These are phyloP conservation scores for Alloteropsis semialata DNA, from an alignment of 176 grass and related monocot species.

Conservation along the genomic window DNA sequence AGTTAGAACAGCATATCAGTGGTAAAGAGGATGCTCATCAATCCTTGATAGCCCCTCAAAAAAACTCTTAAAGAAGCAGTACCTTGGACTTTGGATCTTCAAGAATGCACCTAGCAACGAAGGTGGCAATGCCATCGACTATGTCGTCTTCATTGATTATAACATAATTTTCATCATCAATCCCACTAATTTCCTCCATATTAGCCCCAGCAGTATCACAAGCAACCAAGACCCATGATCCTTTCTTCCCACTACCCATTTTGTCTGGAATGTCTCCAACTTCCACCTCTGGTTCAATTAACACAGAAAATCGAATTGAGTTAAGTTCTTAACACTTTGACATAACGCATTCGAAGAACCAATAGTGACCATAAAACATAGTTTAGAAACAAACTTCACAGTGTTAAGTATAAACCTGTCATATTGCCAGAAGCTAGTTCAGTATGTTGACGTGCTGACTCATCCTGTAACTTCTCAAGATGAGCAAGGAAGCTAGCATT, in stretches of 20 bases:
- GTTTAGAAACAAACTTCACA: conserved; percentile 8
- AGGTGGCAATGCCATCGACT: conserved; percentile 79
- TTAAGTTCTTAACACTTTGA: not conserved
- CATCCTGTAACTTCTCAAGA: conserved; percentile 57
- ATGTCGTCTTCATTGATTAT: conserved; percentile 85
- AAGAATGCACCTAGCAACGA: conserved; percentile 87
- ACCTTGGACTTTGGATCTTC: conserved; percentile 93
- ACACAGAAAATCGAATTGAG: not conserved
- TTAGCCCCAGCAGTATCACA: conserved; percentile 45
- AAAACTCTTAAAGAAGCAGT: conserved; percentile 3
- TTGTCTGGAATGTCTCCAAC: conserved; percentile 48
- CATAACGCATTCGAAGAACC: not conserved
- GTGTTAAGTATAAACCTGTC: conserved; percentile 37
- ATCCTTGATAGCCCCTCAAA: not conserved
- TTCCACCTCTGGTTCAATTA: conserved; percentile 39
- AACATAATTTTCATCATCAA: conserved; percentile 93
- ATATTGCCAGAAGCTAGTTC: conserved; percentile 35
- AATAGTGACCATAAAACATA: conserved; percentile 10
- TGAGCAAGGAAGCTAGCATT: conserved; percentile 64
- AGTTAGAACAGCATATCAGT: conserved; percentile 34
- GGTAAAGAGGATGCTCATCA: not conserved
- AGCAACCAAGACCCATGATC: conserved; percentile 85
- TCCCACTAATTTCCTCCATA: conserved; percentile 84
- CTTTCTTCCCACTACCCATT: conserved; percentile 61
- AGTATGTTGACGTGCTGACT: conserved; percentile 23